Evolutionary conservation across 768 basidiomycete species (phyloP), one percentile per base, ranked within the genome.

Genomic region (Epithele typhae): DNA sequence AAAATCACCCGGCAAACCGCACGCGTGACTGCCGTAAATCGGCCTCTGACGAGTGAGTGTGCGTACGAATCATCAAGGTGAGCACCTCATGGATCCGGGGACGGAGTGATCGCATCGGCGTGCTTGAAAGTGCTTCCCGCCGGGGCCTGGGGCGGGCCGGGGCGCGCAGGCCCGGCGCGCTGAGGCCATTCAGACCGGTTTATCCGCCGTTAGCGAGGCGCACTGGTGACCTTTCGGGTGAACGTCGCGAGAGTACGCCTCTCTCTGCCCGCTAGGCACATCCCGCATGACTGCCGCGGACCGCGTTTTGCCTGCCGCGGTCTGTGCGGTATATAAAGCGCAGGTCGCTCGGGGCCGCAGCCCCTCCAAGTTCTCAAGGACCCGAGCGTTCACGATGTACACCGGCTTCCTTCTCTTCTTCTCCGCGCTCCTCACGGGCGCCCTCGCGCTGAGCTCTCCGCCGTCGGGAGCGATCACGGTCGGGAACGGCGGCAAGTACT

Each of bases 401-500:
- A 25, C 45, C 21, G 22, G 30, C 42, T 24, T 38, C 21, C 41
- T 45, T 18, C 37, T 52, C 17, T 22, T 48, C 35, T 32, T 39
- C 27, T 17, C 38, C 21, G 18, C 24, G 25, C 43, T 54, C 25
- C 22, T 47, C 8, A 5, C 43, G 1, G 38, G 42, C 5, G 52
- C 32, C 21, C 37, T 25, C 25, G 58, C 50, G 10, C 49, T 59
- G 22, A 56, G 48, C 46, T 50, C 48, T 5, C 58, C 58, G 17
- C 55, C 58, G 12, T 27, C 48, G 10, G 58, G 55, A 7, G 55
- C 58, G 8, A 59, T 59, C 42, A 56, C 55, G 10, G 53, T 59
- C 17, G 58, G 55, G 14, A 25, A 50, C 12, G 46, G 48, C 25
- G 58, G 58, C 19, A 48, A 54, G 41, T 51, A 55, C 35, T 21